Evolutionary conservation across 176 grass and related monocot species (phyloP).

Genomic region (Ensete glaucum): DNA sequence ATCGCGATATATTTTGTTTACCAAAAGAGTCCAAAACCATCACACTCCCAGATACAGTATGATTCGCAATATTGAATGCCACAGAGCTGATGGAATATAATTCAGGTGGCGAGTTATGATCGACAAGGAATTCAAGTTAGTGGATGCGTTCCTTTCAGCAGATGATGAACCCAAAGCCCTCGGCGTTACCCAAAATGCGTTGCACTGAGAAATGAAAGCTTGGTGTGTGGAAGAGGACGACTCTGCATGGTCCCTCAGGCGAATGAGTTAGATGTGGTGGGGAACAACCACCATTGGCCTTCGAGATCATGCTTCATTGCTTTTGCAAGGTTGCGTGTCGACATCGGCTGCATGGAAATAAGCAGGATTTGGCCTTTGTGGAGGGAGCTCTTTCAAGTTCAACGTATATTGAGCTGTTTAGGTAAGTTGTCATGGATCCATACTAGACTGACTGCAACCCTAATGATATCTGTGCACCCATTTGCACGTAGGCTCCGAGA

Average conservation of each 20-base stretch:
- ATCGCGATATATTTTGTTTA: no score
- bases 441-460: background rate
- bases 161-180: background rate
- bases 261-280: background rate
- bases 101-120: background rate
- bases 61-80: background rate
- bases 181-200: background rate
- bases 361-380: background rate
- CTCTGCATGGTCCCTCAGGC: background rate
- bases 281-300: background rate
- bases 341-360: background rate
- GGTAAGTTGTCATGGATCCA: background rate
- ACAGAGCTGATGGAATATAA: background rate
- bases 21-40: no score
- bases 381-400: background rate
- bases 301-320: background rate
- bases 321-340: background rate
- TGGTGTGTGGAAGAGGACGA: background rate
- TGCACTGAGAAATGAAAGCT: background rate
- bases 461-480: background rate
- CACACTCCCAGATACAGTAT: no score
- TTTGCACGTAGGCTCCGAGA: background rate
- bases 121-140: background rate
- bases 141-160: background rate
- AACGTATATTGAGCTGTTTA: background rate